A percentile compares a stretch with the other conserved stretches of the same genome.
These are phyloP conservation scores for Hansenula sp. DNA, from an alignment of 1,139 yeast genomes.

Conservation along the genomic window DNA sequence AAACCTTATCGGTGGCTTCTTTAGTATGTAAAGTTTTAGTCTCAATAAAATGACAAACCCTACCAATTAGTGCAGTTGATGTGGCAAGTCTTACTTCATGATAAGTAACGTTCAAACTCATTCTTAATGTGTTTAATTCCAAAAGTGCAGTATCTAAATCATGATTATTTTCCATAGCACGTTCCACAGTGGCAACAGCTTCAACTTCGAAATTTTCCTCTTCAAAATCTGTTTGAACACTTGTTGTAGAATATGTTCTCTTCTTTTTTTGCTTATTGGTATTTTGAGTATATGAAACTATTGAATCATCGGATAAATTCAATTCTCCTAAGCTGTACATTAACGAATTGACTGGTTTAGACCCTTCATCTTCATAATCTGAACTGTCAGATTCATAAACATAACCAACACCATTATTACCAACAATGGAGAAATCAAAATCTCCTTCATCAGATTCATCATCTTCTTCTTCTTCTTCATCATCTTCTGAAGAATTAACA, in stretches of 20 bases:
- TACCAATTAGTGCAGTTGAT: constrained; percentile 60
- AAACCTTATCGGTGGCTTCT: constrained; percentile 72
- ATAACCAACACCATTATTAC: constrained; percentile 57
- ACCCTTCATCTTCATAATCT: constrained; percentile 39
- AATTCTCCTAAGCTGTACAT: constrained; percentile 61
- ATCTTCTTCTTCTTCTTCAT: constrained; percentile 24
- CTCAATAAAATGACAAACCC: constrained; percentile 67
- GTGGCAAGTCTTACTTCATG: constrained; percentile 90
- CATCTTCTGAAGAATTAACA: constrained; percentile 24
- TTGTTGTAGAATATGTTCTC: constrained; percentile 41
- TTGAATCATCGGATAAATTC: constrained; percentile 76
- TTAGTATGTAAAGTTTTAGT: constrained; percentile 74
- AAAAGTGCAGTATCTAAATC: constrained; percentile 88
- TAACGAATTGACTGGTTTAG: constrained; percentile 36
- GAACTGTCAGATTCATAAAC: constrained; percentile 49
- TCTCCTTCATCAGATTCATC: constrained; percentile 22
- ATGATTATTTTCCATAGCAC: constrained; percentile 90
- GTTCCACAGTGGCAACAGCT: constrained; percentile 88
- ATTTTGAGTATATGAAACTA: constrained; percentile 49
- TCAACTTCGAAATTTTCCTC: constrained; percentile 85
- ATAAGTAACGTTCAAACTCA: constrained; percentile 95
- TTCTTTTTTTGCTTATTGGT: constrained; percentile 40
- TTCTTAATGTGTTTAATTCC: constrained; percentile 89
- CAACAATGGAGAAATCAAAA: constrained; percentile 43
- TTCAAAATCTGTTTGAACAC: constrained; percentile 43